Evolutionary conservation across 1,139 yeast species (phyloP).

Genomic region (Blastobotrys indianensis): DNA sequence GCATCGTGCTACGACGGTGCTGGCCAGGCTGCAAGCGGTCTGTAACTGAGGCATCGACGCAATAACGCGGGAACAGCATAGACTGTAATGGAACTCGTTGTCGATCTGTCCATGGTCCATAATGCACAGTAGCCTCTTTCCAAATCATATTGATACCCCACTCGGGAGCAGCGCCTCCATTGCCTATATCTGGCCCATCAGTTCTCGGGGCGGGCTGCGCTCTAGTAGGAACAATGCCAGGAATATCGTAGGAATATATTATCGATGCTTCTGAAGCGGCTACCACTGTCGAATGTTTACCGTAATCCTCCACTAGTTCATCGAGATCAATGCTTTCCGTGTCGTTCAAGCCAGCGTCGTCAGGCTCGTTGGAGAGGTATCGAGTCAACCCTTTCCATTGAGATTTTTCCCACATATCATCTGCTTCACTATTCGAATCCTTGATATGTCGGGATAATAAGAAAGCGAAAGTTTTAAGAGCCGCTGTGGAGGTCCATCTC

Average conservation of each 20-base stretch:
- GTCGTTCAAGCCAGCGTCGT: constrained; percentile 15
- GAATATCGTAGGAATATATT: constrained; percentile 61
- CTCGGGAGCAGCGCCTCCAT: constrained; percentile 51
- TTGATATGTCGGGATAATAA: not conserved
- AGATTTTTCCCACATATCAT: constrained; percentile 15
- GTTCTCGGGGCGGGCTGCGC: constrained; percentile 27
- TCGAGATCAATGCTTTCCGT: constrained; percentile 32
- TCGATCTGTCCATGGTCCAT: constrained; percentile 95
- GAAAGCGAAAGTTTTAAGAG: not conserved
- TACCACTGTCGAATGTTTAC: constrained; percentile 68
- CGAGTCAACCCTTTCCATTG: constrained; percentile 42
- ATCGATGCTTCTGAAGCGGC: constrained; percentile 54
- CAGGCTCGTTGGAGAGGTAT: constrained; percentile 27
- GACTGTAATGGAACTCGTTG: constrained; percentile 64
- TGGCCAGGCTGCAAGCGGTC: constrained; percentile 43
- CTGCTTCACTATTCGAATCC: constrained; percentile 8
- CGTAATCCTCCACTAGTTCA: constrained; percentile 62
- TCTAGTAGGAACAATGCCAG: constrained; percentile 51
- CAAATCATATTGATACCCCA: constrained; percentile 59
- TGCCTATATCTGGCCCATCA: constrained; percentile 49
- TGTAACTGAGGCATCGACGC: constrained; percentile 52
- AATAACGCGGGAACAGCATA: constrained; percentile 61
- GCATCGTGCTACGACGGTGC: constrained; percentile 49
- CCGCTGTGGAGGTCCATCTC: not conserved
- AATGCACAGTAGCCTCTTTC: constrained; percentile 62